These are phyloP conservation scores for Plasmopara halstedii DNA, from an alignment of 352 stramenopile species.

Conservation along the genomic window DNA sequence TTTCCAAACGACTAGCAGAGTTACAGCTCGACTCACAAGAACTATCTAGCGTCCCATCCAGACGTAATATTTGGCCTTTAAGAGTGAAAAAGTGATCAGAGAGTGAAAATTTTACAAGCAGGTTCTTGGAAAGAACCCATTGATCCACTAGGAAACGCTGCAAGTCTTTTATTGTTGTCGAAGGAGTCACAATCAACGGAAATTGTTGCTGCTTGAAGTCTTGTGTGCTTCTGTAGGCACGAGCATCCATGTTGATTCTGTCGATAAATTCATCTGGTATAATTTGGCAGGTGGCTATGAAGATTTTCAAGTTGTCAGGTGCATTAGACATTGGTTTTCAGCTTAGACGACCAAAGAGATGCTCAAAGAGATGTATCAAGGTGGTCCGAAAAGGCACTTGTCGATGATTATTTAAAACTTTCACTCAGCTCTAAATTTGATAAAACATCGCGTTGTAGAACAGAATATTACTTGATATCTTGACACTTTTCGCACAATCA, in stretches of 20 bases:
- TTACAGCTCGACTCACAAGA: conserved; percentile 38
- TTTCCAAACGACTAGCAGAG: not conserved
- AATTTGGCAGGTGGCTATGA: conserved; percentile 52
- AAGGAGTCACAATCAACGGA: conserved; percentile 33
- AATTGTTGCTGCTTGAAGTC: conserved; percentile 56
- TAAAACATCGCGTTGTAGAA: no score
- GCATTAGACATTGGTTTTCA: conserved; percentile 1
- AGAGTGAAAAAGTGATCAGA: conserved; percentile 67
- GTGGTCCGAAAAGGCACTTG: no score
- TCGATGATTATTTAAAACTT: not conserved
- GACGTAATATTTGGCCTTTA: conserved; percentile 54
- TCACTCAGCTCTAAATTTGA: no score
- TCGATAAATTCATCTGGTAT: conserved; percentile 4
- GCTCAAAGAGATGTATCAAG: no score
- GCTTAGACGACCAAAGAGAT: no score
- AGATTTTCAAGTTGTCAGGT: conserved; percentile 35
- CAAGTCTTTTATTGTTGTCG: conserved; percentile 36
- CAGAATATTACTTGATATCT: no score
- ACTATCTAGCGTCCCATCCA: conserved; percentile 50
- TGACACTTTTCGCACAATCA: no score
- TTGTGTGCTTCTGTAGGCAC: conserved; percentile 1
- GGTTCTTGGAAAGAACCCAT: conserved; percentile 56
- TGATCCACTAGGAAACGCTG: conserved; percentile 52
- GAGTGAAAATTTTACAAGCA: conserved; percentile 30
- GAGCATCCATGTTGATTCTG: conserved; percentile 4